Percentiles rank a stretch among this genome's conserved stretches.
Conservation (phyloP, 345 rosid genomes). For the Fremontodendron californicum region DNA sequence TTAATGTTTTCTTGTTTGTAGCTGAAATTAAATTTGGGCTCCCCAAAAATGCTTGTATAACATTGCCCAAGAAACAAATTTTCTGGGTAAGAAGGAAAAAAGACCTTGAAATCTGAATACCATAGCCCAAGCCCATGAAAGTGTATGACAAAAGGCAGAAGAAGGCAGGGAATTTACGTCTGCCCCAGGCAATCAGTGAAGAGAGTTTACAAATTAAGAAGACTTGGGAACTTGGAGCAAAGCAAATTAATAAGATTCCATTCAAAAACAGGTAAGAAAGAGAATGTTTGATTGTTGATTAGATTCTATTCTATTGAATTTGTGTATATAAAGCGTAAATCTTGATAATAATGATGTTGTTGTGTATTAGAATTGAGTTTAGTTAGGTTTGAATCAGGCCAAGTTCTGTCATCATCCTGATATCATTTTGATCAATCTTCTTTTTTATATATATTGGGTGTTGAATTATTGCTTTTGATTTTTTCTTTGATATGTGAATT, state of each 20-base stretch:
- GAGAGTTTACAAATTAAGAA: background rate
- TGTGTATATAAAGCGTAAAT: background rate
- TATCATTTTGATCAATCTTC: background rate
- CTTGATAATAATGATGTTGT: background rate
- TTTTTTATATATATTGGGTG: background rate
- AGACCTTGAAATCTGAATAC: too few relatives aligned
- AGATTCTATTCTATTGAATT: background rate
- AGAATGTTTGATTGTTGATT: background rate
- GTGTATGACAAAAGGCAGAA: background rate
- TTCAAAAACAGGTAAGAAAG: constrained; percentile 8
- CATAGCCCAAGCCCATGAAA: too few relatives aligned
- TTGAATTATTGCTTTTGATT: background rate
- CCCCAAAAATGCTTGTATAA: too few relatives aligned
- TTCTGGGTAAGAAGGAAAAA: too few relatives aligned
- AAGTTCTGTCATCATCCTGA: background rate
- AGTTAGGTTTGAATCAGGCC: background rate
- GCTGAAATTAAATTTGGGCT: too few relatives aligned
- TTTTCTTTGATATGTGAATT: background rate
- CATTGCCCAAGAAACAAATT: too few relatives aligned
- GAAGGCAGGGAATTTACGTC: background rate
- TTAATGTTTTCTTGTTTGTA: too few relatives aligned
- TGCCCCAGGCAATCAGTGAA: background rate
- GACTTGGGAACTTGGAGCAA: background rate
- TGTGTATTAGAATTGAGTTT: background rate
- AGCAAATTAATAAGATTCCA: background rate